Percentiles rank a stretch among this genome's conserved stretches.
Evolutionary conservation across 2,329 filamentous ascomycete species (phyloP).

Genomic region (Penicillium brevicompactum): DNA sequence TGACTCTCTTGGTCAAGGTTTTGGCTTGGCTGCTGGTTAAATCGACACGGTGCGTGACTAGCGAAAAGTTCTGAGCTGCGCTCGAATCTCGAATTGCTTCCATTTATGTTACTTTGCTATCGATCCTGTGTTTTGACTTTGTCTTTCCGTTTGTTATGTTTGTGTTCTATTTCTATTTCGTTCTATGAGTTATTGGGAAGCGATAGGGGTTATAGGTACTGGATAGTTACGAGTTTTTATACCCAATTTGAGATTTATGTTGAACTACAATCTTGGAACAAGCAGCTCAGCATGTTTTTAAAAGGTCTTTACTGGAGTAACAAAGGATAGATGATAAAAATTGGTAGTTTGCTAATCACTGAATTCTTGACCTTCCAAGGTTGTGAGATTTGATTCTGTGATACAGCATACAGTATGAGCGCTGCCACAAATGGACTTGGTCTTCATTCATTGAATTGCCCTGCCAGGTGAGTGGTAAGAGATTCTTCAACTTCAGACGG

Average conservation of each 20-base stretch:
- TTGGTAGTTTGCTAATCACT: too few relatives aligned
- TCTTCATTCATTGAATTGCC: too few relatives aligned
- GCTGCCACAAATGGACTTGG: too few relatives aligned
- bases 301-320: too few relatives aligned
- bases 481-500: too few relatives aligned
- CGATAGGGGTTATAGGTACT: background rate
- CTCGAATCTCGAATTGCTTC: constrained; percentile 1
- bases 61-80: constrained; percentile 42
- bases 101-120: background rate
- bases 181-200: background rate
- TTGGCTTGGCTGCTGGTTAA: constrained; percentile 46
- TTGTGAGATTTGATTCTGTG: too few relatives aligned
- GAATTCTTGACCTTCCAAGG: too few relatives aligned
- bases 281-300: too few relatives aligned
- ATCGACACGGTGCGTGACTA: constrained; percentile 42
- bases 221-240: constrained; percentile 4
- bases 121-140: background rate
- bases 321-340: too few relatives aligned
- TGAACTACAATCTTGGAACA: too few relatives aligned
- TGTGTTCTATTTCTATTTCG: background rate
- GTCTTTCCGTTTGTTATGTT: background rate
- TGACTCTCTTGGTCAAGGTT: constrained; percentile 43
- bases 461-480: too few relatives aligned
- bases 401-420: too few relatives aligned
- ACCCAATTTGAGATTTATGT: constrained; percentile 12